Percentiles rank a stretch among this genome's conserved stretches.
These are phyloP conservation scores for Echinosophora koreensis DNA, from an alignment of 306 rosid species.

Conservation along the genomic window DNA sequence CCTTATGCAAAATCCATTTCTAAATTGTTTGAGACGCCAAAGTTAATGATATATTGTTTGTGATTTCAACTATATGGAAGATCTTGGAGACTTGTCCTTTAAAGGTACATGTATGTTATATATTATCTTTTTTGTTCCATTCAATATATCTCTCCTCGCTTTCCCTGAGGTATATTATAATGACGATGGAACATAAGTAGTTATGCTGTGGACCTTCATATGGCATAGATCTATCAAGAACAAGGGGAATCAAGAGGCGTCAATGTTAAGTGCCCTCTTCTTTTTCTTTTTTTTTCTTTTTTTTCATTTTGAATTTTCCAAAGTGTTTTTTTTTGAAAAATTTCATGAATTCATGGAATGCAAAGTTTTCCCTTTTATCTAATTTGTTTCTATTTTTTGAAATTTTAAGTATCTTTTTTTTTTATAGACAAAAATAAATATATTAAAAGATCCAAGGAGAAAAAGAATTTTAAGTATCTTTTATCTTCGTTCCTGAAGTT, in stretches of 20 bases:
- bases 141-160: neutral
- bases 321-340: neutral
- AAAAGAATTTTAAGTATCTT: neutral
- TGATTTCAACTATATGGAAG: constrained; percentile 43
- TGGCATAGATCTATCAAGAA: constrained; percentile 44
- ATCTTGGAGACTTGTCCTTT: constrained; percentile 47
- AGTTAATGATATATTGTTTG: constrained; percentile 25
- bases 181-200: constrained; percentile 32
- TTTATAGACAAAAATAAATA: too few relatives aligned
- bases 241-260: constrained; percentile 13
- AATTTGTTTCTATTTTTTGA: neutral
- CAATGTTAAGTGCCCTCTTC: neutral
- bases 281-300: neutral
- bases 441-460: too few relatives aligned
- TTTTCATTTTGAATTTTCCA: neutral
- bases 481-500: neutral
- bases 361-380: neutral
- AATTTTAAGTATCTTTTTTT: neutral
- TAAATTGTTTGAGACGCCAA: constrained; percentile 13
- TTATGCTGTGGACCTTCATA: constrained; percentile 33
- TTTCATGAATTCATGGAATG: constrained; percentile 4
- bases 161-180: constrained; percentile 20
- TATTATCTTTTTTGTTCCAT: constrained; percentile 46
- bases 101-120: constrained; percentile 43
- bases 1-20: constrained; percentile 29